Base-by-base conservation (phyloP, 2,329 filamentous ascomycete genomes). In the Colletotrichum musicola region DNA sequence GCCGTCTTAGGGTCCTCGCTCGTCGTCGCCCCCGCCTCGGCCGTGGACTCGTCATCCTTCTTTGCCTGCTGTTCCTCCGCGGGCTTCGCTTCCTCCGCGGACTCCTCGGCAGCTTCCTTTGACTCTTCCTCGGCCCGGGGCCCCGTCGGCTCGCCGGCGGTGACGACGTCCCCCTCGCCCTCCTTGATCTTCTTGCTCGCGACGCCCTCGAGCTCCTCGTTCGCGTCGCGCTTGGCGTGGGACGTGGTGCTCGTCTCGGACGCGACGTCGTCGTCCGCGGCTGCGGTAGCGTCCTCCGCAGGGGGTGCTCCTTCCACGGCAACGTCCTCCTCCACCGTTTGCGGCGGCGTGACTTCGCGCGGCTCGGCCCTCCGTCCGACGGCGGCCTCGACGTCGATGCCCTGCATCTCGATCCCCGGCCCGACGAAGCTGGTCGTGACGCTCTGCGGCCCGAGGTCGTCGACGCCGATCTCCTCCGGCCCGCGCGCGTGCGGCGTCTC, bases 401-500 rank as follows among this genome's bases (percentile, higher is more conserved):
- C 85, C 60, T 84, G 83, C 78, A 86, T 84, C 55, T 83, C 81
- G n/a, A 86, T 73, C 44, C 80, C 77, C 40, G 75, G 76, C 63
- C 83, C 78, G 22, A 81, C 75, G 65, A 78, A 78, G 58, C 76
- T 80, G 47, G 78, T 82, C 16, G 77, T 81, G 62, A 80, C 82
- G 60, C 72, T 81, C 79, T 93, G 95, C 10, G 93, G 90, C 0
- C 96, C 96, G 72, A 93, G 92, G 77, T 99, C 96, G 73, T 93
- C 90, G 68, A 94, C 89, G 4, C 95, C 95, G 58, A 98, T 92
- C 73, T 93, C 87, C 35, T 93, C 89, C 0, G 96, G 96, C 0
- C 95, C 95, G 47, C 94, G 87, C 0, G 93, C 94, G 79, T 97
- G 94, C 5, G 94, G 93, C 60, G 89, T 85, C 68, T 93, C 91